Evolutionary conservation across 2,329 filamentous ascomycete species (phyloP), one percentile per base, ranked within the genome.

Genomic region (Zymoseptoria pseudotritici): DNA sequence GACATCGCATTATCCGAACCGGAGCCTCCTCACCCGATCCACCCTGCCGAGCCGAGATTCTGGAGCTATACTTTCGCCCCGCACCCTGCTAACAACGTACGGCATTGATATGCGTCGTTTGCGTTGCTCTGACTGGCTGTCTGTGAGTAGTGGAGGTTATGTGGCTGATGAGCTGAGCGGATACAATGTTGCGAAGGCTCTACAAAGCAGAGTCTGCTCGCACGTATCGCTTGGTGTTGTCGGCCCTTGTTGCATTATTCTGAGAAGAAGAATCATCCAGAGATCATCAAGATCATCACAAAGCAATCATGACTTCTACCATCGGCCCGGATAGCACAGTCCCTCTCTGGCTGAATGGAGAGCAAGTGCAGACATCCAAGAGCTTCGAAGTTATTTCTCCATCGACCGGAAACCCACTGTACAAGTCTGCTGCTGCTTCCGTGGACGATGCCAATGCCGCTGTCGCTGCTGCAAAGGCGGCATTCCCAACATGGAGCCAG

Each of bases 401-500:
- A 2, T 68, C 74, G 4, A 79, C 79, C 53, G 67, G 83, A 71
- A 68, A 82, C 69, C 66, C 80, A 10, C 70, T 83, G 46, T 77
- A 85, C 67, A 78, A 82, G 64, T 78, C 79, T 58, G 83, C 82
- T 59, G 78, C 80, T 31, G 83, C 82, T 29, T 84, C 84, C 2
- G 76, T 81, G 31, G 73, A 77, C 5, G 79, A 85, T 63, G 82
- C 82, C 50, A 74, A 77, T 3, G 78, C 83, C 62, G 85, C 85
- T 19, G 74, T 81, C n/a, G 74, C 75, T 10, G 82, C 85, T n/a
- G 88, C 89, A 0, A 77, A 84, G 21, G 77, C 79, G n/a, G 89
- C 90, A 0, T 86, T 89, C 71, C 81, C 80, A 46, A 75, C 79
- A 57, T 94, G 90, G 90, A 80, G 81, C 54, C 82, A 81, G 65